A percentile compares a stretch with the other conserved stretches of the same genome.
phyloP scores from a whole-genome alignment of 2,329 filamentous ascomycete genomes.

The Coniosporium tulheliwenetii region DNA sequence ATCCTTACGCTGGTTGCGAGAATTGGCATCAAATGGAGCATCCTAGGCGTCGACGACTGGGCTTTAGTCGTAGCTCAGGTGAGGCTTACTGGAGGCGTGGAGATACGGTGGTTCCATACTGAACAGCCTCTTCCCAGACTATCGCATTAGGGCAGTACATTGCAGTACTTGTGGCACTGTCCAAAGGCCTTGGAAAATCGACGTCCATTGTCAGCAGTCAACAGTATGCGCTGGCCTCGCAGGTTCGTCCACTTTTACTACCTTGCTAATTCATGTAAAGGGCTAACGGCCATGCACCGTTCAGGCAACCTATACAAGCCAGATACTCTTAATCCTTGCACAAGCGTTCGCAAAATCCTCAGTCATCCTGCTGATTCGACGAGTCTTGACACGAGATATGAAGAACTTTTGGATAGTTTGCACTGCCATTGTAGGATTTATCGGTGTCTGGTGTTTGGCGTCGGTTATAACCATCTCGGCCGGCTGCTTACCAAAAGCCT shows the following conservation, averaged over 20 bases:
- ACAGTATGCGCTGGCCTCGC: neutral
- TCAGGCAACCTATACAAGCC: conserved; percentile 9
- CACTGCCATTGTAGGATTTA: conserved; percentile 5
- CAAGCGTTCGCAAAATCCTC: conserved; percentile 13
- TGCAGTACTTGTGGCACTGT: conserved; percentile 7
- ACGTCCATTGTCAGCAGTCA: neutral
- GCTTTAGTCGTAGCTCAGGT: conserved; percentile 7
- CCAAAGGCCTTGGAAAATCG: conserved; percentile 1
- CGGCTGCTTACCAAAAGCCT: conserved; percentile 14
- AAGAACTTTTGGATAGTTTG: conserved; percentile 6
- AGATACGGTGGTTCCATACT: too few species aligned
- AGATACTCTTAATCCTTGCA: conserved; percentile 11
- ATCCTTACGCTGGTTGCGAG: conserved; percentile 10
- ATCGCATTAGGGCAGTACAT: conserved; percentile 10
- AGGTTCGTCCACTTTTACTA: neutral
- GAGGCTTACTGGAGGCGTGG: neutral
- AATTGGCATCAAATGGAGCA: conserved; percentile 11
- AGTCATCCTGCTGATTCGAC: conserved; percentile 14
- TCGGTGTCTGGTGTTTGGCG: conserved; percentile 10
- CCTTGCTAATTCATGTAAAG: neutral
- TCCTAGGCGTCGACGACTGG: conserved; percentile 14
- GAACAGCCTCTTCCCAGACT: neutral
- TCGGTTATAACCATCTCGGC: conserved; percentile 13
- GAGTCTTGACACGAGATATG: conserved; percentile 13
- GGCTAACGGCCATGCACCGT: neutral